Evolutionary conservation across 1,139 yeast genomes (phyloP), one percentile per base, ranked within the genome.

Genomic region (Candida sp.): DNA sequence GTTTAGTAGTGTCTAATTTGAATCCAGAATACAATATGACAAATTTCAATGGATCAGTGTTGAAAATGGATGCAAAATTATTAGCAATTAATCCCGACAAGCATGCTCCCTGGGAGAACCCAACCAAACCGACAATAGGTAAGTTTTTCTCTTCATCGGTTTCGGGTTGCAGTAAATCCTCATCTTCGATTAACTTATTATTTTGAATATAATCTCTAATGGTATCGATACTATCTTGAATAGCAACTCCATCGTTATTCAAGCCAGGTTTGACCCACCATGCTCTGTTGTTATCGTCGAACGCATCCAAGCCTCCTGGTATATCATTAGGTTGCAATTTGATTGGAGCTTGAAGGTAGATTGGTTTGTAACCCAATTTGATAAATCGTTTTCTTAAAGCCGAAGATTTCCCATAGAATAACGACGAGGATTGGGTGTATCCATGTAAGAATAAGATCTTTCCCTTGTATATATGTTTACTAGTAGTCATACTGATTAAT

Each of bases 1-100:
- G 51, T 35, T 68, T 61, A 9, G 70, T 66, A 1, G 86, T 82
- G 49, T 73, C 75, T 40, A 87, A 65, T 52, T 77, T 75, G 67
- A 88, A 91, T 0, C 96, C 97, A 9, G 93, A 81, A 56, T 86
- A 89, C 38, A 86, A 64, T 12, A 93, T 72, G 6, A 81, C 87
- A 62, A 88, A 91, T 56, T 84, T 78, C 51, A 88, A 66, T 2
- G 77, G 69, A 4, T 54, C 49, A 22, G 58, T 49, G 3, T 56
- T 54, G 45, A 68, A 71, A 7, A 66, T 35, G 21, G 58, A 54
- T 11, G 60, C 54, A 47, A 72, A 71, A 33, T 55, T 60, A 44
- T 62, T 61, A 39, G 68, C 63, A 15, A 73, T 42, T 5, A 69
- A 45, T 8, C 70, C 82, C 60, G 83, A 86, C 68, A 56, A 81